Conservation (phyloP, 2,329 filamentous ascomycete genomes). For the Exserohilum rostratum region DNA sequence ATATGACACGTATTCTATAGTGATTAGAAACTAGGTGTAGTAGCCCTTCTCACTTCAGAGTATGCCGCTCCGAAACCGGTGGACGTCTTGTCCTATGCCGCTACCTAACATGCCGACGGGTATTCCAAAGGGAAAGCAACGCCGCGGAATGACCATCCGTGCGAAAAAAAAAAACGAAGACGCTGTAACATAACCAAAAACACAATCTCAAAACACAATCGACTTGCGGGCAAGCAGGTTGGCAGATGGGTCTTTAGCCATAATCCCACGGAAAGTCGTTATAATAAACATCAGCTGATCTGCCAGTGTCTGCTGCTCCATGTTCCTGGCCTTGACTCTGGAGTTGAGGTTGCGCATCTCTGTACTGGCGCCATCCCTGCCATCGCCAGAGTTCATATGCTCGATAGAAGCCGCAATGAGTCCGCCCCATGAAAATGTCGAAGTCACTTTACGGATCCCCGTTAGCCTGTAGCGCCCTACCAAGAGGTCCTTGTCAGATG, state of each 20-base stretch:
- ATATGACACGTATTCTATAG: not conserved
- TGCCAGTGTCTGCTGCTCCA: slow-evolving; percentile 51
- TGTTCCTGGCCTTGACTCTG: slow-evolving; percentile 39
- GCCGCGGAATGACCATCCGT: too few relatives aligned
- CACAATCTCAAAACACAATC: not conserved
- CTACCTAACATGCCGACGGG: not conserved
- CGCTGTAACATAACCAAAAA: not conserved
- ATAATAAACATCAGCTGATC: slow-evolving; percentile 46
- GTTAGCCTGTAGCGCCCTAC: slow-evolving; percentile 2
- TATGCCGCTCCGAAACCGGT: not conserved
- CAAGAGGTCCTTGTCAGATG: slow-evolving; percentile 41
- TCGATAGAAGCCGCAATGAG: slow-evolving; percentile 50
- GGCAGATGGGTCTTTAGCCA: slow-evolving; percentile 22
- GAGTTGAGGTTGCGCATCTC: slow-evolving; percentile 45
- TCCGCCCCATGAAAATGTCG: slow-evolving; percentile 39
- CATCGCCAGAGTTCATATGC: slow-evolving; percentile 40
- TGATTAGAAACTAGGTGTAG: too few relatives aligned
- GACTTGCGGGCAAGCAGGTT: slow-evolving; percentile 14
- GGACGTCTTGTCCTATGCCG: not conserved
- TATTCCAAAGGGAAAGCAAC: not conserved
- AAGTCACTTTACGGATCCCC: slow-evolving; percentile 10
- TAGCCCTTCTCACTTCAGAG: not conserved
- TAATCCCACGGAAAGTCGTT: slow-evolving; percentile 32
- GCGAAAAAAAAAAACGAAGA: too few relatives aligned
- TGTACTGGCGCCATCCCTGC: slow-evolving; percentile 26